phyloP scores from a whole-genome alignment of 768 basidiomycete genomes.

The Phlebiopsis gigantea region DNA sequence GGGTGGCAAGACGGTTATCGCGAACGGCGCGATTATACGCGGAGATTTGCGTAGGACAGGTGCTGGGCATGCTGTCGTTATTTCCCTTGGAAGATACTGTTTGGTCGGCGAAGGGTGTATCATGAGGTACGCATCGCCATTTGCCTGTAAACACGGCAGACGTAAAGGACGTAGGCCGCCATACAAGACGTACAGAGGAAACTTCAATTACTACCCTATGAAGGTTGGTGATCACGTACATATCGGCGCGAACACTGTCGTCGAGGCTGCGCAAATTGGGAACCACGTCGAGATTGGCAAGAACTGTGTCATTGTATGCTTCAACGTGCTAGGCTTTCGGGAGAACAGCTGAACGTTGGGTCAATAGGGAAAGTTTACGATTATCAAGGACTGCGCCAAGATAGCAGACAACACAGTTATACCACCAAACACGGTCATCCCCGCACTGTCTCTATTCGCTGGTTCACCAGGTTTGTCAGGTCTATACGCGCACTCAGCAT shows the following conservation, averaged over 20 bases:
- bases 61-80: slow-evolving; percentile 89
- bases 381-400: slow-evolving; percentile 92
- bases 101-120: slow-evolving; percentile 85
- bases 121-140: slow-evolving; percentile 50
- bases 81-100: slow-evolving; percentile 91
- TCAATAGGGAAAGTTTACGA: slow-evolving; percentile 86
- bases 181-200: slow-evolving; percentile 85
- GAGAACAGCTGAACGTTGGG: not conserved
- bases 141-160: not conserved
- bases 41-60: slow-evolving; percentile 90
- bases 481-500: not conserved
- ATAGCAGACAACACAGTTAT: slow-evolving; percentile 88
- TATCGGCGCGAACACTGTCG: slow-evolving; percentile 80
- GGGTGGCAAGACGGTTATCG: slow-evolving; percentile 95
- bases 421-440: slow-evolving; percentile 89
- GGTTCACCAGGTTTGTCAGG: slow-evolving; percentile 77
- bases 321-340: not conserved
- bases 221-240: slow-evolving; percentile 95
- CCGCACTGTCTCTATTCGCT: slow-evolving; percentile 76
- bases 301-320: slow-evolving; percentile 86
- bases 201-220: slow-evolving; percentile 97
- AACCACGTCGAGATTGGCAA: slow-evolving; percentile 93
- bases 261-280: slow-evolving; percentile 94
- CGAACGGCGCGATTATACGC: slow-evolving; percentile 83
- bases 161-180: slow-evolving; percentile 52